A percentile compares a stretch with the other conserved stretches of the same genome.
Conservation (phyloP, 2,329 filamentous ascomycete species). For the Microcera coccophila region DNA sequence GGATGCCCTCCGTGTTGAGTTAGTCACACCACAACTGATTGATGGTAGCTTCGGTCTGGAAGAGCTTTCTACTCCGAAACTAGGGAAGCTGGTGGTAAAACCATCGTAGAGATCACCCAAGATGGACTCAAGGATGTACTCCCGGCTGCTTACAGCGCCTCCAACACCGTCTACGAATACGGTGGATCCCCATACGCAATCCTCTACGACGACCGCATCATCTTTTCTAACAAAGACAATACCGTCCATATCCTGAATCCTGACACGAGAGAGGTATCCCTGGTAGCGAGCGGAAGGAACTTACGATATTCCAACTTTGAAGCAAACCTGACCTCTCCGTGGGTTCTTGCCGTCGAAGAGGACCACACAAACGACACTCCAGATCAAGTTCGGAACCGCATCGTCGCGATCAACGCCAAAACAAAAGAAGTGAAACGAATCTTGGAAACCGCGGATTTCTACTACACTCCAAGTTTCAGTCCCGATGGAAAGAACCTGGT, state of each 20-base stretch:
- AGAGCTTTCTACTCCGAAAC: constrained; percentile 38
- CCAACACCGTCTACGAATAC: constrained; percentile 50
- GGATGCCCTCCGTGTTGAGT: no score
- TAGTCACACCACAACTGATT: no score
- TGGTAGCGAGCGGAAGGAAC: constrained; percentile 30
- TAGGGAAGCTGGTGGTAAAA: constrained; percentile 38
- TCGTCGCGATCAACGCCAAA: constrained; percentile 38
- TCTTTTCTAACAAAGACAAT: constrained; percentile 45
- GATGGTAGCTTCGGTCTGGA: constrained; percentile 26
- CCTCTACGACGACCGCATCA: constrained; percentile 36
- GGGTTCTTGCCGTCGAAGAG: constrained; percentile 51
- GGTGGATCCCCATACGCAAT: constrained; percentile 45
- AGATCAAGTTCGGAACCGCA: constrained; percentile 32
- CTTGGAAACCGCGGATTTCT: constrained; percentile 48
- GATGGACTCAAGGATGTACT: constrained; percentile 38
- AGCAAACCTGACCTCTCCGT: constrained; percentile 34
- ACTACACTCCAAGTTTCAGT: constrained; percentile 48
- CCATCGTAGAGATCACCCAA: constrained; percentile 41
- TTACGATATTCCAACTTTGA: constrained; percentile 47
- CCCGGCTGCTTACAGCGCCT: constrained; percentile 40
- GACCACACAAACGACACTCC: constrained; percentile 40
- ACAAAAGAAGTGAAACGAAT: constrained; percentile 41
- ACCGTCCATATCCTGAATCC: constrained; percentile 43
- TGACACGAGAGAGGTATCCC: constrained; percentile 30
- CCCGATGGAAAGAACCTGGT: constrained; percentile 42